Evolutionary conservation across 2,329 filamentous ascomycete genomes (phyloP).

Genomic region (Dactylellina sp.): DNA sequence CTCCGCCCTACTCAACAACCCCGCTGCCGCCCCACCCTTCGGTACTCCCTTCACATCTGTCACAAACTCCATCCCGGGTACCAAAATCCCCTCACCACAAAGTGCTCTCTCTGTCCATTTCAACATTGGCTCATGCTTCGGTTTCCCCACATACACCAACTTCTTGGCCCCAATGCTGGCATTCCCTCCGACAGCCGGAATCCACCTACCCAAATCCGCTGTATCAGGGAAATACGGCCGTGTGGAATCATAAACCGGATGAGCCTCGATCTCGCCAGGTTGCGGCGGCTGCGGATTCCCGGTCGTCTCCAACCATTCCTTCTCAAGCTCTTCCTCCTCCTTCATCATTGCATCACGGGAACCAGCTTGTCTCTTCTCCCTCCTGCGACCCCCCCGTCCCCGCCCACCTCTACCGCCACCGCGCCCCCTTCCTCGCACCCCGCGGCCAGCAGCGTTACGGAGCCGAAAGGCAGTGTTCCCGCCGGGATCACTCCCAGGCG

Average conservation of each 20-base stretch:
- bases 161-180: conserved; percentile 24
- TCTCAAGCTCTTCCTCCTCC: conserved; percentile 11
- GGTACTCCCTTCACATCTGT: conserved; percentile 9
- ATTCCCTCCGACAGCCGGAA: conserved; percentile 28
- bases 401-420: conserved; percentile 9
- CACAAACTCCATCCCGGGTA: conserved; percentile 30
- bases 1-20: conserved; percentile 36
- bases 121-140: conserved; percentile 48
- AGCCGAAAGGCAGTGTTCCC: conserved; percentile 2
- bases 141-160: conserved; percentile 37
- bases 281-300: conserved; percentile 13
- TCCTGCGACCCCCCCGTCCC: background rate
- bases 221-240: conserved; percentile 33
- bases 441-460: background rate
- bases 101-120: conserved; percentile 31
- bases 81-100: conserved; percentile 41
- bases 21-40: conserved; percentile 9
- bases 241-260: conserved; percentile 45
- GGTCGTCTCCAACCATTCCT: conserved; percentile 20
- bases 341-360: background rate
- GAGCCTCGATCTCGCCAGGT: conserved; percentile 30
- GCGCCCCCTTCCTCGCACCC: conserved; percentile 15
- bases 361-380: background rate
- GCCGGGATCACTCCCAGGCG: background rate
- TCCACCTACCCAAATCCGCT: conserved; percentile 29